phyloP scores from a whole-genome alignment of 1,284 basidiomycete genomes.

The Athelia psychrophila region DNA sequence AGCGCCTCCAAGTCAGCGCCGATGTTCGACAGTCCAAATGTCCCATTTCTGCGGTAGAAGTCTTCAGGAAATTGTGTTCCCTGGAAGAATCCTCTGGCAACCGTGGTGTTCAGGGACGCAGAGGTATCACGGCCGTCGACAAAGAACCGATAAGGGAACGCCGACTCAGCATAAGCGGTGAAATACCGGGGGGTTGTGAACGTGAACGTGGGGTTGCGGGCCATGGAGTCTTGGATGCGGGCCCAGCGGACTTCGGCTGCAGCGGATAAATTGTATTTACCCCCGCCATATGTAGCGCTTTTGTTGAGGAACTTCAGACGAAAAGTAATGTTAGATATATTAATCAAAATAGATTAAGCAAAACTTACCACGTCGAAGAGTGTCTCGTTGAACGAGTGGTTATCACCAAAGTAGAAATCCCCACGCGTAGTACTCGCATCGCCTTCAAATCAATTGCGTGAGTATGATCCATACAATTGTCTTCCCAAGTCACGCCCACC shows the following conservation, averaged over 20 bases:
- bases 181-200: constrained; percentile 18
- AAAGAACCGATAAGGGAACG: constrained; percentile 25
- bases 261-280: background rate
- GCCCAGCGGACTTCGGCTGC: constrained; percentile 11
- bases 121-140: background rate
- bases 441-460: background rate
- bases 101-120: background rate
- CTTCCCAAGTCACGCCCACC: background rate
- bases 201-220: constrained; percentile 21
- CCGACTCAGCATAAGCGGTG: constrained; percentile 17
- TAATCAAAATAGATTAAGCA: background rate
- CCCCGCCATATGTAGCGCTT: background rate
- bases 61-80: background rate
- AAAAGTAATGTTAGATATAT: no score
- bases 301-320: background rate
- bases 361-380: constrained; percentile 17
- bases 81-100: background rate
- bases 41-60: background rate
- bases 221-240: constrained; percentile 23
- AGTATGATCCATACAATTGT: background rate
- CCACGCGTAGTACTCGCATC: constrained; percentile 13
- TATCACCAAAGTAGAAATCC: constrained; percentile 21
- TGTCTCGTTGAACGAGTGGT: constrained; percentile 23
- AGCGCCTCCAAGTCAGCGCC: background rate
- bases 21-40: background rate